Base-by-base conservation (phyloP, 108 stramenopile genomes). In the Pinguiococcus pyrenoidosus region DNA sequence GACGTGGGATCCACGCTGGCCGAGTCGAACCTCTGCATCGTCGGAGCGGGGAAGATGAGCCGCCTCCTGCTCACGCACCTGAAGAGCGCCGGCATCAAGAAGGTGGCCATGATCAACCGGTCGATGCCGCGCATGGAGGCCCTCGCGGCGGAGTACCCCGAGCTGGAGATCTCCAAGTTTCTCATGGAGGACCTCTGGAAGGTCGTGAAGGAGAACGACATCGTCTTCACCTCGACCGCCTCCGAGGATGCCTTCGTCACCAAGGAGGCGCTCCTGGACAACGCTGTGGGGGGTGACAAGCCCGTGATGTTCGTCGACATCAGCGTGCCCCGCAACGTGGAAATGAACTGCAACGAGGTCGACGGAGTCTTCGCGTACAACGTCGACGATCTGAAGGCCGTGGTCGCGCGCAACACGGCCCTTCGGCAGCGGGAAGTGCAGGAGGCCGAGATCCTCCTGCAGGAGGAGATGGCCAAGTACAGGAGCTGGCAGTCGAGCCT, bases 31-130 rank as follows among this genome's bases (percentile, higher is more conserved):
- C 72, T 97, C 57, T 80, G 86, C 14, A 89, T 89, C 20, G 68
- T 97, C 24, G 96, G 96, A 9, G 96, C 96, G 2, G 96, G 96
- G 21, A 97, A 88, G 29, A 97, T 97, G 96, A 89, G 89, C 1
- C 76, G 96, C 6, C 59, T 97, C 12, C 68, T 97, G 33, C 59
- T 94, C 35, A 90, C 87, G 12, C 92, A 97, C 71, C 77, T 97
- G 75, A 82, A 80, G 23, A 82, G 82, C 26, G 71, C 89, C 21
- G 96, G 96, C 37, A 54, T 94, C 29, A 77, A 89, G 61, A 73
- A 77, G 37, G 87, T 92, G 44, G 83, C 85, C 32, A 89, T 97
- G 71, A 84, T 97, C 41, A 94, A 97, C 71, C 71, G 96, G 43
- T 83, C 64, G 16, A 55, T 42, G 58, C 67, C 56, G 55, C 22